A percentile compares a stretch with the other conserved stretches of the same genome.
phyloP scores from a whole-genome alignment of 148 eudicot species.

The Rheum nobile region DNA sequence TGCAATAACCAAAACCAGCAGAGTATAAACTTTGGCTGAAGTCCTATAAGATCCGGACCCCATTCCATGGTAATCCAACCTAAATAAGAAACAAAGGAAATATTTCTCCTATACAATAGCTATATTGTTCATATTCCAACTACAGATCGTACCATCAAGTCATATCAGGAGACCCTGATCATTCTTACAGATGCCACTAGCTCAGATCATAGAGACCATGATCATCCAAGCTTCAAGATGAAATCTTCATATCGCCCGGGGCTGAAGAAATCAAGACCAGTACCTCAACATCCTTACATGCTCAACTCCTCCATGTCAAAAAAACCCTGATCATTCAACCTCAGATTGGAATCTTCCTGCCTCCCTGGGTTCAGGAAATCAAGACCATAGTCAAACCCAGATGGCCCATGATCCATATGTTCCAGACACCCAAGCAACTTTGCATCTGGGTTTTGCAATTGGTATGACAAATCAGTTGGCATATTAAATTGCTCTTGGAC shows the following conservation, averaged over 20 bases:
- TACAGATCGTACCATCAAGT: not conserved
- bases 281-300: not conserved
- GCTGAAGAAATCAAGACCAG: not conserved
- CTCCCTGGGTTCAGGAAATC: not conserved
- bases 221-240: no score
- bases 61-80: not conserved
- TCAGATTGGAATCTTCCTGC: not conserved
- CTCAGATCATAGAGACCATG: not conserved
- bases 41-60: not conserved
- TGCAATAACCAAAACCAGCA: slow-evolving; percentile 4
- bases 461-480: slow-evolving; percentile 5
- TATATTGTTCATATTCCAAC: not conserved
- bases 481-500: not conserved
- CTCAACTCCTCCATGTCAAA: not conserved
- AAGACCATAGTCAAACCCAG: not conserved
- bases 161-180: no score
- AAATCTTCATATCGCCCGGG: not conserved
- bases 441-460: not conserved
- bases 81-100: not conserved
- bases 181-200: not conserved
- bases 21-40: not conserved
- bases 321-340: not conserved
- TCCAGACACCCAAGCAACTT: not conserved
- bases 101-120: not conserved
- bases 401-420: not conserved